Base-by-base conservation (phyloP, 805 yeast genomes). In the Candida boleticola region DNA sequence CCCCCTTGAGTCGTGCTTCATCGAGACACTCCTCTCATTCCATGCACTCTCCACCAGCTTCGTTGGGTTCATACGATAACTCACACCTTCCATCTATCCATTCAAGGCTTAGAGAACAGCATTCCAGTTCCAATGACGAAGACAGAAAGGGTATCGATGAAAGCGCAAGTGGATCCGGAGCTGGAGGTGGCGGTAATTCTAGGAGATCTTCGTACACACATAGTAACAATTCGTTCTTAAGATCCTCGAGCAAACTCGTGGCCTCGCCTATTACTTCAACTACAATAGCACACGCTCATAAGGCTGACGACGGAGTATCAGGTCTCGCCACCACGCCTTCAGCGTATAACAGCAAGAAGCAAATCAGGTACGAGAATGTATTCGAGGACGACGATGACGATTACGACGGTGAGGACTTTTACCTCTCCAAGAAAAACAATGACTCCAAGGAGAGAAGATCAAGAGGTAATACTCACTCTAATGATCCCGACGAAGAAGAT, bases 311-410 rank as follows among this genome's bases (percentile, higher is more conserved):
- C 25, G 55, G 43, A 9, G 58, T 63, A 2, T 39, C 57, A 9
- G 72, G 71, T 1, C 53, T 64, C 16, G 58, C 71, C 4, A 66
- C 73, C 1, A 59, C 64, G 1, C 71, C 72, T 0, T 65, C 71
- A 6, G 54, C 57, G 1, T 54, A 55, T 37, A 41, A 52, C n/a
- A 43, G 44, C 18, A 54, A 58, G 38, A 39, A 48, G 35, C 49
- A 53, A 2, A 58, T 62, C 17, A 55, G 57, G 25, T 70, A 70
- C 51, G 71, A 61, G 29, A 60, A 64, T 47, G 74, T 69, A 18
- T 70, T 69, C 52, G 75, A 68, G 17, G 74, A 68, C 41, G 73
- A 66, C 31, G 79, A 74, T 29, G 83, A 79, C 25, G 85, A 79
- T 4, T 60, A 51, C 3, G 39, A 36, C 10, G 39, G 39, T 4